Base-by-base conservation (phyloP, 2,329 filamentous ascomycete species). In the Biscogniauxia mediterranea region DNA sequence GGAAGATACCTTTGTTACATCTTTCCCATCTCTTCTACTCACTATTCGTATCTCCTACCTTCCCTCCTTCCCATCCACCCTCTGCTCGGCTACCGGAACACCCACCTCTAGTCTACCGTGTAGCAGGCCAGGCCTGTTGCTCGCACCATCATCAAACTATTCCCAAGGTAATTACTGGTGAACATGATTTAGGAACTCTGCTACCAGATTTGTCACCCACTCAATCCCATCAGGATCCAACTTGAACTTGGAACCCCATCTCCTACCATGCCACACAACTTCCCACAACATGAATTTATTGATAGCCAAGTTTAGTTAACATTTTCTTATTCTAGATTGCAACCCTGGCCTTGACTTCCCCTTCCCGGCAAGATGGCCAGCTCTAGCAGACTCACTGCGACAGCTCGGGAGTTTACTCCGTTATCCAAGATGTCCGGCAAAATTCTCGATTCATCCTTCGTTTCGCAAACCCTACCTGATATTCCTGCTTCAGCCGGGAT, bases 401-500 rank as follows among this genome's bases (percentile, higher is more conserved):
- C 60, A 1, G 65, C 61, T 2, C 46, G 8, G 2, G 54, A 56
- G n/a, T 64, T 62, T 17, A 11, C 54, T 32, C 52, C 58, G 5
- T 50, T 26, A 1, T 52, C 56, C 5, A 56, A 15, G 9, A 8
- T 56, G 13, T n/a, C 13, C n/a, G 62, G 19, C 11, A 52, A 56
- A 9, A 62, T 69, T 3, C 60, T 64, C 1, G 58, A 67, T 50
- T 62, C 62, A 13, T 62, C 64, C 15, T 69, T 70, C 42, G 54
- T 70, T 5, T 68, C 70, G 0, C 64, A 66, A 20, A 60, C 60
- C 0, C 23, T 71, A 21, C 70, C 70, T 0, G 68, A 68, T 26
- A 59, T 66, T 23, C 56, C 62, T n/a, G 51, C 54, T 1, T 50
- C 59, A 17, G 57, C 66, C 2, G 59, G 62, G 6, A 50, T 74